Conservation (phyloP, 2,329 filamentous ascomycete species). For the Chrysosporium keratinophilum region DNA sequence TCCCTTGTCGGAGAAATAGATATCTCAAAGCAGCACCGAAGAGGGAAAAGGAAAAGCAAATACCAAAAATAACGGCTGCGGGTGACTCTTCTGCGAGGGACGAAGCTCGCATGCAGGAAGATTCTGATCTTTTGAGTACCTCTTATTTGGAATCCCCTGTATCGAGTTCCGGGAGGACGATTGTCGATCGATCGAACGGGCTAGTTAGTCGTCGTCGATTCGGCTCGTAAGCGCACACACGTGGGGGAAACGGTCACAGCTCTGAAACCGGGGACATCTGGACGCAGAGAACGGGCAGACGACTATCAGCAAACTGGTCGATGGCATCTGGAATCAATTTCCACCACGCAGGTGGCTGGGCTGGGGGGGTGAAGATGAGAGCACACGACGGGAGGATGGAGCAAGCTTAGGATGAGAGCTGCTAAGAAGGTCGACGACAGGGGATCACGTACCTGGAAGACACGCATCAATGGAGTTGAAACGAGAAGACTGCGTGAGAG, state of each 20-base stretch:
- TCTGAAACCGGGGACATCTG: slow-evolving; percentile 5
- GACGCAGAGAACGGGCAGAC: background rate
- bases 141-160: too few species aligned
- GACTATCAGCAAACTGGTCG: background rate
- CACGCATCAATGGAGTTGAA: background rate
- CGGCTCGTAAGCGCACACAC: background rate
- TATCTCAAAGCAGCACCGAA: background rate
- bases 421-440: too few species aligned
- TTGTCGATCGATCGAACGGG: background rate
- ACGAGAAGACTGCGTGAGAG: background rate
- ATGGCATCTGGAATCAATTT: background rate
- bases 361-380: background rate
- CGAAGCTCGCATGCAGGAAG: too few species aligned
- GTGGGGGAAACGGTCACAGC: background rate
- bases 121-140: background rate
- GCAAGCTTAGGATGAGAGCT: too few species aligned
- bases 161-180: too few species aligned
- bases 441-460: background rate
- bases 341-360: background rate
- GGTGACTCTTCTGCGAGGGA: background rate
- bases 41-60: background rate
- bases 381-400: too few species aligned
- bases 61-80: background rate
- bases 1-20: background rate
- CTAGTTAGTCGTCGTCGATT: background rate